Conservation (phyloP, 768 basidiomycete genomes). For the Rhodotorula toruloides region DNA sequence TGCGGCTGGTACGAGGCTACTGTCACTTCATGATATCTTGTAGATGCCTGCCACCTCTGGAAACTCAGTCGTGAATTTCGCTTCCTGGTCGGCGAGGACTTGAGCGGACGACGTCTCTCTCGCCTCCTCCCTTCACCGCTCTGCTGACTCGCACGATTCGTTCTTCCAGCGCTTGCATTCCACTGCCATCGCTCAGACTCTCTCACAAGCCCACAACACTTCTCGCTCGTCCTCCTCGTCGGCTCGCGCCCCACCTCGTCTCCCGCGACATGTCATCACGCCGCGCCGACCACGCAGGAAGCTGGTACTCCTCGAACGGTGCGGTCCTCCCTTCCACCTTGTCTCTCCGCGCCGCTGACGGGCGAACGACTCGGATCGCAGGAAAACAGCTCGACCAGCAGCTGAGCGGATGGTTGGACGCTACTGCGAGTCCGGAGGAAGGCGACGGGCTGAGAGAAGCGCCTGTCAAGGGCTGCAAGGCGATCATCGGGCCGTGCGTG, state of each 20-base stretch:
- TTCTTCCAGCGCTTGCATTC: too few species aligned
- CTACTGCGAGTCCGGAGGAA: constrained; percentile 49
- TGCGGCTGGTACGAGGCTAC: too few species aligned
- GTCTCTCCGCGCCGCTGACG: background rate
- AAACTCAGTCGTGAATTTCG: too few species aligned
- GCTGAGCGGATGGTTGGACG: constrained; percentile 60
- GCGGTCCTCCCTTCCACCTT: constrained; percentile 32
- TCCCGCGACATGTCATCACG: too few species aligned
- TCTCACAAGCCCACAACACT: too few species aligned
- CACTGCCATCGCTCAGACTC: too few species aligned
- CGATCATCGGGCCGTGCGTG: constrained; percentile 94
- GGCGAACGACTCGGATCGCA: constrained; percentile 42
- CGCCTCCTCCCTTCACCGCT: too few species aligned
- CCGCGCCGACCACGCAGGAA: constrained; percentile 89
- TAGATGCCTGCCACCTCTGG: too few species aligned
- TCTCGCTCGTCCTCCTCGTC: background rate
- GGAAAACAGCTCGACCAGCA: constrained; percentile 59
- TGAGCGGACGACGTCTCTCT: too few species aligned
- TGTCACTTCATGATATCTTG: too few species aligned
- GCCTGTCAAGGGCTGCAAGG: constrained; percentile 67
- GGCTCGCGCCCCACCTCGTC: background rate
- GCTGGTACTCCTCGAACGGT: constrained; percentile 81
- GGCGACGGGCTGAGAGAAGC: constrained; percentile 12
- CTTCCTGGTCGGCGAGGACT: too few species aligned
- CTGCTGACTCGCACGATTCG: too few species aligned